Base-by-base conservation (phyloP, 169 alveolate species). In the Cryptosporidium viatorum region DNA sequence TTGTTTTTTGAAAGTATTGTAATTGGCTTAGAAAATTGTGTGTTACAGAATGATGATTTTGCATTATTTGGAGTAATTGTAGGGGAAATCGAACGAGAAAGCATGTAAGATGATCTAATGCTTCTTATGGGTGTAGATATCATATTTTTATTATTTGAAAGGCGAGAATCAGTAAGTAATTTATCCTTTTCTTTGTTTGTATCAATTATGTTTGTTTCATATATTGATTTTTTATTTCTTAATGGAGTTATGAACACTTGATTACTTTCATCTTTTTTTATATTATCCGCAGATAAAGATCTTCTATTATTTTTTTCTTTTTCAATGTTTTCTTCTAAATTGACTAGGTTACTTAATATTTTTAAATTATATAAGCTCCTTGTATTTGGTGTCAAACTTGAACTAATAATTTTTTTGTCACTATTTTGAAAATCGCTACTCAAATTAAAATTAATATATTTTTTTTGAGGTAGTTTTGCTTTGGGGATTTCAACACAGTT, bases 11-110 rank as follows among this genome's bases (percentile, higher is more conserved):
- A 59, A 55, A 26, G 86, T 39, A 14, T 80, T 31, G 68, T 23
- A 12, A 37, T 51, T 23, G 89, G 18, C 18, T 59, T 62, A 8
- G 73, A 48, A 16, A 41, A 43, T 39, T 65, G 62, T 14, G 43
- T 18, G 33, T 65, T 31, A 39, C 31, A 21, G 1, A 65, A n/a
- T 8, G 50, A 51, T 33, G 33, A 7, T 33, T 39, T 62, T 8
- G 51, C 10, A 29, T 80, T 29, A n/a, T 7, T 21, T 33, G 41
- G 59, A 33, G 71, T 55, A 23, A 80, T 62, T 10, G 39, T 21
- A 7, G 89, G 89, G 5, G 89, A 80, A 41, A 80, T 80, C 7
- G 89, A 80, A 26, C 89, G 89, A 45, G 73, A 59, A 12, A 80
- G 62, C 62, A 62, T 18, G 7, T 69, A 29, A 23, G 89, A 70